Percentiles rank a stretch among this genome's conserved stretches.
phyloP scores from a whole-genome alignment of 2,329 filamentous ascomycete genomes.

The Talaromyces sp. region DNA sequence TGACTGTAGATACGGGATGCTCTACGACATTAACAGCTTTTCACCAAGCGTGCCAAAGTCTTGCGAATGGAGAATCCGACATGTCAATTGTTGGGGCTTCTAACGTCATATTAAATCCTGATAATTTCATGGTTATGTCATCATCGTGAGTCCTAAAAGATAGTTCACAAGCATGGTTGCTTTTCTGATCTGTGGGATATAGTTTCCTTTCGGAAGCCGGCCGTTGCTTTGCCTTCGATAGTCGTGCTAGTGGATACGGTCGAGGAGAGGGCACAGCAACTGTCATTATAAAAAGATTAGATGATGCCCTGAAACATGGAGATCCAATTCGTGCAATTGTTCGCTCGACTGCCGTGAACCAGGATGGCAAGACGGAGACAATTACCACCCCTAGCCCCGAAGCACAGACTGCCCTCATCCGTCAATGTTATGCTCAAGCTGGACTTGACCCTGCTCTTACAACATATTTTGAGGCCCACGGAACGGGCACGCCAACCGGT shows the following conservation, averaged over 20 bases:
- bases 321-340: not conserved
- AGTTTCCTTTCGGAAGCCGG: not conserved
- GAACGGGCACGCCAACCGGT: slow-evolving; percentile 25
- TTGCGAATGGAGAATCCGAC: slow-evolving; percentile 9
- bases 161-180: not conserved
- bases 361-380: not conserved
- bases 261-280: slow-evolving; percentile 61
- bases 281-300: slow-evolving; percentile 28
- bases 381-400: slow-evolving; percentile 27
- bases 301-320: not conserved
- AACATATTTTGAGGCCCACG: slow-evolving; percentile 25
- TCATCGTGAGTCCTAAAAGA: not conserved
- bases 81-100: slow-evolving; percentile 15
- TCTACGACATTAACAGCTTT: slow-evolving; percentile 14
- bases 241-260: slow-evolving; percentile 59
- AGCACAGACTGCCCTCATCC: slow-evolving; percentile 33
- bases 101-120: slow-evolving; percentile 16
- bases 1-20: slow-evolving; percentile 22
- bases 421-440: slow-evolving; percentile 43
- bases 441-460: slow-evolving; percentile 26
- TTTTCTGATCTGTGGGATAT: not conserved
- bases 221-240: slow-evolving; percentile 27
- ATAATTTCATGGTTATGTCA: not conserved
- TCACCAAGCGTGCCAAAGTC: not conserved
- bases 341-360: not conserved